phyloP scores from a whole-genome alignment of 139 green algal genomes.

The Mesotaenium endlicherianum region DNA sequence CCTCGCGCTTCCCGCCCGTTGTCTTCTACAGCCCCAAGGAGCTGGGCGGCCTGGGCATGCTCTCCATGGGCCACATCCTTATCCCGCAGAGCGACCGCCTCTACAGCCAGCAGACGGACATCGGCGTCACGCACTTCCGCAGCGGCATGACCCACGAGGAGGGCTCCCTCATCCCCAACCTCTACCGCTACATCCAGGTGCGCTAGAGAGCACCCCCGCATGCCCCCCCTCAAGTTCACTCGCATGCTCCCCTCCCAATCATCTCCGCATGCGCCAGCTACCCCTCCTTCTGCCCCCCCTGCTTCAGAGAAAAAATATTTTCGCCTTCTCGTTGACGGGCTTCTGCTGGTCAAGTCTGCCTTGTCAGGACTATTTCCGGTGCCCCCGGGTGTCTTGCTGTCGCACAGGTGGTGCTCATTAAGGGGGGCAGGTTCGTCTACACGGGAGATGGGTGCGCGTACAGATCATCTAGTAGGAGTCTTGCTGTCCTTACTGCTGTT shows the following conservation, averaged over 20 bases:
- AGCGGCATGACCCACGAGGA: constrained; percentile 97
- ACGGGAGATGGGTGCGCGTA: too few relatives aligned
- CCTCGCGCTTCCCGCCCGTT: constrained; percentile 85
- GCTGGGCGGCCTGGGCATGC: constrained; percentile 97
- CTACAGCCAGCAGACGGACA: constrained; percentile 94
- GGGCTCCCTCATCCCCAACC: constrained; percentile 98
- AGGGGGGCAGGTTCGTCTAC: too few relatives aligned
- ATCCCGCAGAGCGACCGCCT: constrained; percentile 91
- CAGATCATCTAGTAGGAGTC: too few relatives aligned
- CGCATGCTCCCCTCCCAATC: not conserved
- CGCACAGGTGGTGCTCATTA: too few relatives aligned
- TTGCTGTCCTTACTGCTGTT: too few relatives aligned
- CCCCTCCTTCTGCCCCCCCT: not conserved
- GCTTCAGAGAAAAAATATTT: not conserved
- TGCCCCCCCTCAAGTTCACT: not conserved
- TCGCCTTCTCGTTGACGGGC: not conserved
- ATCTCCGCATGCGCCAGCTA: not conserved
- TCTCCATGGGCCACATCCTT: constrained; percentile 99
- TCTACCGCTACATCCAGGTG: constrained; percentile 71
- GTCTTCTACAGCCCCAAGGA: constrained; percentile 97
- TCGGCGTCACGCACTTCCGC: constrained; percentile 94
- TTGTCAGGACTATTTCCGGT: too few relatives aligned
- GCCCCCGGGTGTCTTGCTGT: too few relatives aligned
- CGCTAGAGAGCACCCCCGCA: not conserved
- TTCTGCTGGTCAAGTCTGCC: too few relatives aligned